Conservation (phyloP, 495 filamentous ascomycete species). For the Aspergillus cristatus region DNA sequence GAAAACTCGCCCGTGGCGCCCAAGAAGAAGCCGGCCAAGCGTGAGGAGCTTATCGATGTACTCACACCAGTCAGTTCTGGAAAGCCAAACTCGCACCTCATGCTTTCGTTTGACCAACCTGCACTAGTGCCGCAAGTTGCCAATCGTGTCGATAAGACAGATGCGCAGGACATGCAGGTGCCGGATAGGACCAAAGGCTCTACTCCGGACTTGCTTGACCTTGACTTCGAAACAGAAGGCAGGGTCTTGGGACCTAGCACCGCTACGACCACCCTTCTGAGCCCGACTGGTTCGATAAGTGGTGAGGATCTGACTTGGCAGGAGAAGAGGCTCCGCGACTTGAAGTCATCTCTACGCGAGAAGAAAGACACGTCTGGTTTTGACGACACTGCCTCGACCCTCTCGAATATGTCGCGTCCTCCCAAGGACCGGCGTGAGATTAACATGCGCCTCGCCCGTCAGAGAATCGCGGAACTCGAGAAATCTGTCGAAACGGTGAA, state of each 20-base stretch:
- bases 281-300: background rate
- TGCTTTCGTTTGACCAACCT: slow-evolving; percentile 8
- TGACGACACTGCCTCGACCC: background rate
- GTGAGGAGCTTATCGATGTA: slow-evolving; percentile 9
- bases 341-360: slow-evolving; percentile 1
- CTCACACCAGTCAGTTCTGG: background rate
- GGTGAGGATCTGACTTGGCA: background rate
- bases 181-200: background rate
- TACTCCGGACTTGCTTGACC: background rate
- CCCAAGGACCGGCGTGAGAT: background rate
- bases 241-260: background rate
- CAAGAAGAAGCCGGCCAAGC: slow-evolving; percentile 1
- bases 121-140: slow-evolving; percentile 7
- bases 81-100: slow-evolving; percentile 1
- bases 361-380: background rate
- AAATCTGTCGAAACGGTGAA: slow-evolving; percentile 3
- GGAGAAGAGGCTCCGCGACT: background rate
- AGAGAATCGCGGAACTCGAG: slow-evolving; percentile 6
- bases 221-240: background rate
- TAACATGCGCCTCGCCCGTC: background rate
- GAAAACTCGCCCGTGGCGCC: background rate
- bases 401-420: background rate
- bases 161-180: too few relatives aligned
- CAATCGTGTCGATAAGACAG: too few relatives aligned
- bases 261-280: background rate